Base-by-base conservation (phyloP, 2,329 filamentous ascomycete genomes). In the Epichloe gansuensis region DNA sequence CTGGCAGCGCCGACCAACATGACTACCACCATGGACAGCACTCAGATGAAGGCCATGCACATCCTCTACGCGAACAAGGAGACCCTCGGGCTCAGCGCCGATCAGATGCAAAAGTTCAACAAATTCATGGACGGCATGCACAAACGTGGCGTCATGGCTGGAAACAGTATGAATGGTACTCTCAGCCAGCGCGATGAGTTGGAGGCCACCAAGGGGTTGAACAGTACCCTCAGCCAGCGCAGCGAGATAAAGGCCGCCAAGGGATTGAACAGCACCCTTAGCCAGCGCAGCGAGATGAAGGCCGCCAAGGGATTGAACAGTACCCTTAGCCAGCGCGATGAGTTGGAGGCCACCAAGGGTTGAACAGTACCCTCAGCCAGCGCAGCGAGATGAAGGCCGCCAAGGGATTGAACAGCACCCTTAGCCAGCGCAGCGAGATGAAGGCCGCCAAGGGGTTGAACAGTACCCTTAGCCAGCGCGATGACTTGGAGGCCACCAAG, bases 11-110 rank as follows among this genome's bases (percentile, higher is more conserved):
- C 52, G 9, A 46, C 42, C 28, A 41, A 21, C 34, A 45, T 38
- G 46, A 4, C 15, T 12, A 12, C 41, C 31, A 48, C 7, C 46
- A 46, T 50, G n/a, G 42, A 46, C 25, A 43, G 25, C 17, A 47
- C 42, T 41, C 47, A 50, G 43, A 54, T 54, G 48, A 48, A 52
- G 41, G 51, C 46, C 28, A 34, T 48, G 7, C 45, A 48, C 23
- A 47, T 52, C 11, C 46, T 52, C n/a, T 21, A 53, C 51, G 23
- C 44, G 21, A 49, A 53, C 46, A 48, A 44, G 31, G 51, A 13
- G 3, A 39, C 46, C 9, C 51, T 49, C 15, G 51, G 51, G 6
- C 51, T 53, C 31, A 49, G 45, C 47, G 21, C n/a, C 12, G 39
- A 44, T 15, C 38, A 53, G 51, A 53, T 48, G 51, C 34, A 46